These are phyloP conservation scores for Aspergillus intermedius DNA, from an alignment of 2,329 filamentous ascomycete species.

Conservation along the genomic window DNA sequence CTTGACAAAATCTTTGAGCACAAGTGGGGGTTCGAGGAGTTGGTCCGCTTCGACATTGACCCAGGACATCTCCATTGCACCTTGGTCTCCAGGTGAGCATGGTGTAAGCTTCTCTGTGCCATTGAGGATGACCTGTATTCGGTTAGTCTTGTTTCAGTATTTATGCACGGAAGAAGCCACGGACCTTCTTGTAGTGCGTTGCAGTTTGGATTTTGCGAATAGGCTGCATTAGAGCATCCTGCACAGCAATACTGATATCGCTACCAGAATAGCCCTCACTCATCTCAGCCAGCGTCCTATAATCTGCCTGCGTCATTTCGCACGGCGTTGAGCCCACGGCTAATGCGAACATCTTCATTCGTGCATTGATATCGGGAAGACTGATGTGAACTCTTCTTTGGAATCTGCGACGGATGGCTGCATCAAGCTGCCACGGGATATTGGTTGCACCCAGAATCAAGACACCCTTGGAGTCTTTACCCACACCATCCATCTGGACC, in stretches of 20 bases:
- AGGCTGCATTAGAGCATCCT: conserved; percentile 95
- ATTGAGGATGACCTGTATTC: conserved; percentile 61
- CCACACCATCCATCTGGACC: conserved; percentile 98
- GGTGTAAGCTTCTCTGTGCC: conserved; percentile 60
- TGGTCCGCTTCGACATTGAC: conserved; percentile 77
- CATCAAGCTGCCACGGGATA: conserved; percentile 97
- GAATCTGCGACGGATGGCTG: conserved; percentile 91
- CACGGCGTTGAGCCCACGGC: conserved; percentile 91
- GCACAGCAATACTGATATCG: conserved; percentile 92
- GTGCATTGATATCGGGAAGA: conserved; percentile 76
- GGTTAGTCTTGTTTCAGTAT: conserved; percentile 4
- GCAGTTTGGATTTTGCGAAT: conserved; percentile 94
- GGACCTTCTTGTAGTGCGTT: conserved; percentile 92
- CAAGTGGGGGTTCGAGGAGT: conserved; percentile 77
- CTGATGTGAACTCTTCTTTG: conserved; percentile 94
- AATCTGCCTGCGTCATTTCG: conserved; percentile 70
- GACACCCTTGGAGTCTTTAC: conserved; percentile 88
- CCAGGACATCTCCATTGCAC: conserved; percentile 90
- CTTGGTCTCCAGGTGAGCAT: conserved; percentile 83
- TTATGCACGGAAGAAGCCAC: conserved; percentile 5
- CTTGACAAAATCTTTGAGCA: conserved; percentile 87
- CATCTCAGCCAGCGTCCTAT: conserved; percentile 67
- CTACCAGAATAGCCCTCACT: conserved; percentile 94
- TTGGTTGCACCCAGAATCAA: conserved; percentile 94
- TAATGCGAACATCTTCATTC: conserved; percentile 93